Evolutionary conservation across 176 grass and related monocot genomes (phyloP).

Genomic region (Bromus sterilis): DNA sequence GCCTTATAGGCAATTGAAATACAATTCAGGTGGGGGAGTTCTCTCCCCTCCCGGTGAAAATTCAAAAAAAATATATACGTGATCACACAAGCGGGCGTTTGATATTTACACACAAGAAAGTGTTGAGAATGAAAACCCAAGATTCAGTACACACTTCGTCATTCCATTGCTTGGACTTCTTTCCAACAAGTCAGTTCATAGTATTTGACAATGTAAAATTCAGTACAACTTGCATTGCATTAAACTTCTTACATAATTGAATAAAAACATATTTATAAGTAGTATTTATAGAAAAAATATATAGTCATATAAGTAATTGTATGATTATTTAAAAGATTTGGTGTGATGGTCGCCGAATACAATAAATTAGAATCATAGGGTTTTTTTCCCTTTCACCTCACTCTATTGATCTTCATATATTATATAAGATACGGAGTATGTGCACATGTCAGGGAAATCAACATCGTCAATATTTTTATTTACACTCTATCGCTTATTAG

Average conservation of each 20-base stretch:
- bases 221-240: neutral
- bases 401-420: no score
- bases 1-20: no score
- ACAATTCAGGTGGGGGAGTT: no score
- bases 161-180: slow-evolving; percentile 80
- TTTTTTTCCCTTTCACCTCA: no score
- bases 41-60: no score
- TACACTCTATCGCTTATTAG: no score
- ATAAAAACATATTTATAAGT: neutral
- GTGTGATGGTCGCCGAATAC: no score
- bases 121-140: slow-evolving; percentile 12
- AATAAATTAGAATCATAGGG: no score
- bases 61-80: no score
- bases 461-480: no score
- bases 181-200: slow-evolving; percentile 65
- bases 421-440: no score
- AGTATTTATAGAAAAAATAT: neutral
- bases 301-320: neutral
- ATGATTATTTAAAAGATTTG: neutral
- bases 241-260: neutral
- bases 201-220: slow-evolving; percentile 1
- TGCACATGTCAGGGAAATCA: no score
- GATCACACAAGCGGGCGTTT: neutral
- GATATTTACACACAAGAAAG: neutral
- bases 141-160: slow-evolving; percentile 88